phyloP scores from a whole-genome alignment of 306 rosid species.

The Astragalus glycyphyllos region DNA sequence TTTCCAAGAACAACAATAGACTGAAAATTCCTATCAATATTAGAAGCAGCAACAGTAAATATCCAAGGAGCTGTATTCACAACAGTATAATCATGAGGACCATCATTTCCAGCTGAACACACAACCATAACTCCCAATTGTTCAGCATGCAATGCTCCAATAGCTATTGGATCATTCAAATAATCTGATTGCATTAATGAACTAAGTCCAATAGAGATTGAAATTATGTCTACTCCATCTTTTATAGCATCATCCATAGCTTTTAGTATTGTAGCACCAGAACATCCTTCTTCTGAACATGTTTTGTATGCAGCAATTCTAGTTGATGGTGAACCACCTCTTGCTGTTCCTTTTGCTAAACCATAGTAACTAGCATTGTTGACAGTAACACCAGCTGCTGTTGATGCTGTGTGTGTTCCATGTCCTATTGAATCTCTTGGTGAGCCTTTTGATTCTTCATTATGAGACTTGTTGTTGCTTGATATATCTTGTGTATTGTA shows the following conservation, averaged over 20 bases:
- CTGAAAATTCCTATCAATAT: slow-evolving; percentile 80
- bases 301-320: slow-evolving; percentile 85
- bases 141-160: slow-evolving; percentile 96
- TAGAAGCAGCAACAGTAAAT: slow-evolving; percentile 92
- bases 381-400: slow-evolving; percentile 73
- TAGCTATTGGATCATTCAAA: slow-evolving; percentile 78
- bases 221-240: slow-evolving; percentile 92
- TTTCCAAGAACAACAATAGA: slow-evolving; percentile 76
- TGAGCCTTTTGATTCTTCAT: slow-evolving; percentile 52
- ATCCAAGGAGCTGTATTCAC: slow-evolving; percentile 95
- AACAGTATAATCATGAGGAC: slow-evolving; percentile 78
- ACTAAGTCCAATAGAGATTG: slow-evolving; percentile 81
- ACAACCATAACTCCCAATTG: slow-evolving; percentile 81
- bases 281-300: slow-evolving; percentile 80
- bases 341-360: slow-evolving; percentile 80
- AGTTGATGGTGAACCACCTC: slow-evolving; percentile 77
- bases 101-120: slow-evolving; percentile 93
- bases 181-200: slow-evolving; percentile 70
- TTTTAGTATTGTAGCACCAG: slow-evolving; percentile 73
- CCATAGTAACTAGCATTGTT: slow-evolving; percentile 76
- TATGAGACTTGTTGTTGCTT: slow-evolving; percentile 45
- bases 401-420: slow-evolving; percentile 90
- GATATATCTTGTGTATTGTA: slow-evolving; percentile 46
- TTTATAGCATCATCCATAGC: slow-evolving; percentile 89
- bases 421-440: slow-evolving; percentile 88